Evolutionary conservation across 2,329 filamentous ascomycete genomes (phyloP), one percentile per base, ranked within the genome.

Genomic region (Akanthomyces uredinophilus): DNA sequence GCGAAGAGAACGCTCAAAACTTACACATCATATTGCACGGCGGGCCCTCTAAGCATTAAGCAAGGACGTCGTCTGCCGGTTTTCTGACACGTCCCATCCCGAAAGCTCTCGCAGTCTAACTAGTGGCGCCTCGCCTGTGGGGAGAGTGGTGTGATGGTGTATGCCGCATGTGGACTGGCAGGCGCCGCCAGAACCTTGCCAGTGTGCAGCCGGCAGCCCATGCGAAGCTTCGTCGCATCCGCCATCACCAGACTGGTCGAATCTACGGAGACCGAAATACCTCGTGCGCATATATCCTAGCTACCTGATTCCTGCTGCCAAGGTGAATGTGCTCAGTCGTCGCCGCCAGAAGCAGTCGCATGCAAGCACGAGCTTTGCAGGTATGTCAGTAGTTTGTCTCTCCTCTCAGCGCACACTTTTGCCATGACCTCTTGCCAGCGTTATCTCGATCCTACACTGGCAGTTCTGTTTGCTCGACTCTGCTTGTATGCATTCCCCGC

Each of bases 81-180:
- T 51, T 59, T 51, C 56, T 51, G 56, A 59, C 56, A 59, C 24
- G 56, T 50, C 47, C 56, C 56, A 27, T 59, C 46, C 56, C 11
- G 32, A 49, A 20, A 29, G 22, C 32, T 59, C 32, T 10, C 37
- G 13, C 46, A 51, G 47, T 14, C 22, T 35, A 47, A 35, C 22
- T 35, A 47, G 46, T 59, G 56, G 56, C 56, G 37, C 35, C 47
- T 59, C 56, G 35, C 47, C 56, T 49, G 56, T 59, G 56, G 56
- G 35, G 47, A 32, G 2, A 16, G 37, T 51, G 56, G 56, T 18
- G 18, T 51, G 32, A 37, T 46, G 32, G 46, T 49, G 32, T 47
- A 35, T 41, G 53, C 27, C 16, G 35, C 44, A 37, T 29, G 54
- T 51, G 46, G 47, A 51, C 54, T 46, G 37, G 10, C 41, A 44